phyloP scores from a whole-genome alignment of 202 grass and related monocot species.

The Zoysia matrella region DNA sequence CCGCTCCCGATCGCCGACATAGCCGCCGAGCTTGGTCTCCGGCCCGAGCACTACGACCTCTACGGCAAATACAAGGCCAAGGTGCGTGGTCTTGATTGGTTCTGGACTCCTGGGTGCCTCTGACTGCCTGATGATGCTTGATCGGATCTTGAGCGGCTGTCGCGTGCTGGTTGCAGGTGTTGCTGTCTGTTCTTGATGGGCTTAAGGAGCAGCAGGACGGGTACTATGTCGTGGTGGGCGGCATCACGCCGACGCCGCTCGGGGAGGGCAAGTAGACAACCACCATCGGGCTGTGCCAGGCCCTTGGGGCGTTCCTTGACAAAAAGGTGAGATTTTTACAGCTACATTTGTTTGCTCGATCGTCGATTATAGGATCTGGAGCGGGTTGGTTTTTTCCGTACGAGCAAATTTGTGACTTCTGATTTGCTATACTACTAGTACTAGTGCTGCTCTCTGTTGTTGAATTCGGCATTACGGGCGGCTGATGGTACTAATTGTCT shows the following conservation, averaged over 20 bases:
- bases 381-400: not conserved
- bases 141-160: slow-evolving; percentile 18
- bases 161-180: slow-evolving; percentile 56
- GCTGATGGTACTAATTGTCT: not conserved
- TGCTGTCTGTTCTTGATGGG: slow-evolving; percentile 72
- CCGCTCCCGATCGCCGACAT: slow-evolving; percentile 76
- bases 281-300: slow-evolving; percentile 92
- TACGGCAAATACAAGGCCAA: slow-evolving; percentile 99
- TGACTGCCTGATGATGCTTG: not conserved
- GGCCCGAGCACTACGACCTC: slow-evolving; percentile 81
- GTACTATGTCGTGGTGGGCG: slow-evolving; percentile 95
- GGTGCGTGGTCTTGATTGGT: slow-evolving; percentile 49
- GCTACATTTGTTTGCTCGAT: slow-evolving; percentile 8
- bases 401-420: not conserved
- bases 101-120: not conserved
- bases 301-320: slow-evolving; percentile 90
- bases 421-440: not conserved
- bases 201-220: slow-evolving; percentile 77
- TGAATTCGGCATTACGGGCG: not conserved
- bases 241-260: slow-evolving; percentile 95
- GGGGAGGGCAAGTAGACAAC: slow-evolving; percentile 97
- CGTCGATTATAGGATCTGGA: not conserved
- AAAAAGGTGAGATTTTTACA: slow-evolving; percentile 63
- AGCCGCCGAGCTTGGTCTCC: slow-evolving; percentile 74
- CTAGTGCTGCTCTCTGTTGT: not conserved